Base-by-base conservation (phyloP, 2,329 filamentous ascomycete genomes). In the Amphichorda felina region DNA sequence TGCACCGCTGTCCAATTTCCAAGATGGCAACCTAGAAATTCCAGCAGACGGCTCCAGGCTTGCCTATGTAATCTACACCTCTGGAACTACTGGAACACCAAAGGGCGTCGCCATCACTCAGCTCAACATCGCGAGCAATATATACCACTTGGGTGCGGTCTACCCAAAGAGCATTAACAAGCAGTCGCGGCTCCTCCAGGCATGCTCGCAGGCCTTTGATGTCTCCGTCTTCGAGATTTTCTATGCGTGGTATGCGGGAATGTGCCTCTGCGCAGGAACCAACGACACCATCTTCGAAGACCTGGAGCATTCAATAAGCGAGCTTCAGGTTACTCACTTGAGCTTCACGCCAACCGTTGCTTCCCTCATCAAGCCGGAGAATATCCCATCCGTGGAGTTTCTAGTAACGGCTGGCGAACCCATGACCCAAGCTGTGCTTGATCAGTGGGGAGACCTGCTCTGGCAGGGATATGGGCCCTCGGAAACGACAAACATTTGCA, bases 211-310 rank as follows among this genome's bases (percentile, higher is more conserved):
- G 49, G 81, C 80, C 0, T 94, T 93, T 49, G 84, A 93, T 49
- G 78, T 93, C 2, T 93, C 85, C 1, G 82, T 93, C 0, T 93
- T 93, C 50, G 87, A 94, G 48, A 88, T 93, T 11, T 89, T 94
- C 52, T 93, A 85, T 46, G 66, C 85, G 0, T 93, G 86, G 81
- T 71, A 72, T 32, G 68, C 69, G 24, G 85, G 85, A 4, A 84
- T 89, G 63, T 82, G 79, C 40, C 63, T 94, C 10, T 94, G 83
- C 49, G 74, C 82, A 2, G 80, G 77, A 0, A 71, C 66, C 1
- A 87, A 88, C 44, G 82, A 91, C 45, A 69, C 74, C 2, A 57
- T 93, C 0, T 85, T 89, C 46, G 66, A 66, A 27, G 77, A 93
- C 45, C 61, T 93, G 8, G 82, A 87, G 51, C 54, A 60, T 15